Base-by-base conservation (phyloP, 306 rosid genomes). In the Vigna radiata region DNA sequence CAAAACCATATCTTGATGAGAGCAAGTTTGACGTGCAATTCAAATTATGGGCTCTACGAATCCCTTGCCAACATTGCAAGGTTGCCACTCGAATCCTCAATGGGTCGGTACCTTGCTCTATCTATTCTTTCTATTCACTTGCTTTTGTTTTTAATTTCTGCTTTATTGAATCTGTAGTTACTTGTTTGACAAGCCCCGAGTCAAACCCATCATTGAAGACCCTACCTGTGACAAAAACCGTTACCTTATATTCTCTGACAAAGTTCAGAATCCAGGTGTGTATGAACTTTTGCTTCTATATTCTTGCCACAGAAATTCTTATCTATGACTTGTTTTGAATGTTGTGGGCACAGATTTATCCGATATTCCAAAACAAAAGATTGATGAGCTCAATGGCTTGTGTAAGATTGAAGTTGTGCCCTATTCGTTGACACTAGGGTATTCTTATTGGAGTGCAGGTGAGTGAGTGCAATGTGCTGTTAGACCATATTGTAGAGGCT, bases 381-480 rank as follows among this genome's bases (percentile, higher is more conserved):
- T 89, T 80, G 84, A 85, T 25, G 92, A 92, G 81, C 79, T 95
- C 39, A 90, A 87, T 85, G 82, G 69, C 19, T 61, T 91, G 60
- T 95, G 97, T 77, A 52, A 85, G 87, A 82, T 88, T 79, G 97
- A 95, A 77, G 94, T 92, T 53, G 79, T 95, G 72, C 93, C 97
- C 10, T 89, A 90, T 87, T 82, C 88, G 2, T 77, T 92, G 82
- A 89, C 96, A 0, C 88, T 95, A 39, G 97, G 97, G 56, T 95
- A 95, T 85, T 88, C 99, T 10, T 86, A 95, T 75, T 95, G 99
- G 99, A 85, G 85, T 78, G 88, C 97, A 83, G 97, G 99, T 95
- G 43, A 63, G 88, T 87, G 29, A 7, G 7, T 49, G 15, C 43
- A 29, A 31, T 84, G 54, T 44, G 80, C 9, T 59, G 81, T 27